Base-by-base conservation (phyloP, 805 yeast species). In the Wickerhamomyces bisporus region DNA sequence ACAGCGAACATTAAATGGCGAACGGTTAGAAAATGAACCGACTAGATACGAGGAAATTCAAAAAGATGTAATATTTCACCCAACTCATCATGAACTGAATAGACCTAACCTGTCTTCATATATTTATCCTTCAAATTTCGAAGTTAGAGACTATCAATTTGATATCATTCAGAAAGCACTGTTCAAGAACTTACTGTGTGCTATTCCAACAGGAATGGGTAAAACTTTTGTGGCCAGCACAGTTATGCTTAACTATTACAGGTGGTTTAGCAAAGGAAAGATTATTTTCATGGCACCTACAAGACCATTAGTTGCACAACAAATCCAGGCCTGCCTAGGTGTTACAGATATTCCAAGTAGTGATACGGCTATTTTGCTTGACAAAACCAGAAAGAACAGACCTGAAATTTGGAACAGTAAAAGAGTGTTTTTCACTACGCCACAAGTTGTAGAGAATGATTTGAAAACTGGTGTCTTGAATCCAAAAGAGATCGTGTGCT, bases 271-370 rank as follows among this genome's bases (percentile, higher is more conserved):
- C 13, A 58, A 62, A 5, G 78, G 87, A 3, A 93, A 89, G 53
- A 77, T 93, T 47, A 75, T 94, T 2, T 93, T 93, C 59, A 81
- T 91, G 81, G 98, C 99, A 0, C 99, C 99, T 0, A 93, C 99
- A 2, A 70, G 89, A 47, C 99, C 99, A 0, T 68, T 93, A 38
- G 98, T 93, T 6, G 89, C 96, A 1, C 99, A 93, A 62, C 98
- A 93, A 61, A 84, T 91, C 47, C 84, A 83, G 53, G 97, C 98
- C 1, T 93, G 96, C 55, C 71, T 87, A 39, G 82, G 86, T 8
- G 79, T 86, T 13, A 81, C 95, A 0, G 97, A 96, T 4, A 77
- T 94, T 16, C 82, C 94, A 1, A 65, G 79, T 34, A 65, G 73
- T 17, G 81, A 81, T 32, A 85, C 91, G 2, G 94, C 96, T 0